phyloP scores from a whole-genome alignment of 169 alveolate species.

The Plasmodium vinckei region DNA sequence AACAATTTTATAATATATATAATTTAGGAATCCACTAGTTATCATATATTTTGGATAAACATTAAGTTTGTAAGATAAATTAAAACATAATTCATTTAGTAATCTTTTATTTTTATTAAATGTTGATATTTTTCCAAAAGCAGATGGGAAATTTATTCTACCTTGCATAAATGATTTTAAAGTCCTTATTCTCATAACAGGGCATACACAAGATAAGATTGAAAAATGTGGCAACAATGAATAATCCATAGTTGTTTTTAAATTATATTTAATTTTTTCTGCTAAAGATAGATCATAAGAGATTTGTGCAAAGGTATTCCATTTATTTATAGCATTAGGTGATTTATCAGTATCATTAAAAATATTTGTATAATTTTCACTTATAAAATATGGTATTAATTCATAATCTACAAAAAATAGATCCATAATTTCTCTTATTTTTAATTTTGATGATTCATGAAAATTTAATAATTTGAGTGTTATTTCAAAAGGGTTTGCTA shows the following conservation, averaged over 20 bases:
- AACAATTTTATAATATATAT: constrained; percentile 77
- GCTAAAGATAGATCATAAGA: constrained; percentile 85
- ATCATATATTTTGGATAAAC: constrained; percentile 65
- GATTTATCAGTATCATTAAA: constrained; percentile 77
- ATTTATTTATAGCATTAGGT: constrained; percentile 72
- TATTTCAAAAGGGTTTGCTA: constrained; percentile 91
- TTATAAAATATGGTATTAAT: constrained; percentile 93
- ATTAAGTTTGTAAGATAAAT: constrained; percentile 58
- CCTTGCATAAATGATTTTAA: constrained; percentile 81
- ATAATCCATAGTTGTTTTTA: constrained; percentile 91
- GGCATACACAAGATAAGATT: constrained; percentile 86
- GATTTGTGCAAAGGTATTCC: constrained; percentile 78
- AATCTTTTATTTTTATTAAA: constrained; percentile 92
- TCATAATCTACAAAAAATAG: constrained; percentile 95
- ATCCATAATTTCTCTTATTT: constrained; percentile 86
- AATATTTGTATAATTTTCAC: constrained; percentile 92
- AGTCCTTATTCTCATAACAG: constrained; percentile 81
- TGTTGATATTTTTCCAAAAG: constrained; percentile 94
- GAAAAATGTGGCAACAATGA: constrained; percentile 90
- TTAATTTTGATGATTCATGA: constrained; percentile 80
- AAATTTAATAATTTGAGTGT: constrained; percentile 87
- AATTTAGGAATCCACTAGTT: constrained; percentile 59
- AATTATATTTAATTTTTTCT: constrained; percentile 87
- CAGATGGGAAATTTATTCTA: constrained; percentile 92
- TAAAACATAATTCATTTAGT: constrained; percentile 82